Base-by-base conservation (phyloP, 805 yeast species). In the Komagataella kurtzmanii region DNA sequence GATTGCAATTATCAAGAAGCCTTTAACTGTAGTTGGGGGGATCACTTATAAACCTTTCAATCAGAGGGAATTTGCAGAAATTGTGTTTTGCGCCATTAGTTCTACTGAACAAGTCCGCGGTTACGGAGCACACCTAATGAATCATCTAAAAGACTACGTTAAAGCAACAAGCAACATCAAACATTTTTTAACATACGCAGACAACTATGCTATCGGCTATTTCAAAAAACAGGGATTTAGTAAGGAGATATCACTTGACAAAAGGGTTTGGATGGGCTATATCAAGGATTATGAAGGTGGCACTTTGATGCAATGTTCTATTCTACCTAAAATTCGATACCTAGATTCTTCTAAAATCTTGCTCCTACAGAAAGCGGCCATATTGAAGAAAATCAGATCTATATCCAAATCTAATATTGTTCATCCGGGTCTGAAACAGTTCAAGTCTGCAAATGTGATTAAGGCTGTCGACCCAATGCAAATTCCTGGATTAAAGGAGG, bases 221-320 rank as follows among this genome's bases (percentile, higher is more conserved):
- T 93, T 93, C 75, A 91, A 91, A 61, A 93, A 93, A 62, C 99
- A 93, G 68, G 99, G 99, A 1, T 93, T 93, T 67, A 90, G 97
- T 17, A 93, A 93, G 65, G 97, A 91, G 54, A 86, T 93, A 44
- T 77, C 96, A 6, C 74, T 93, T 52, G 93, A 91, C 44, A 85
- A 83, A 56, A 78, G 80, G 50, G 75, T 83, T 40, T 93, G 99
- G 99, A 88, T 88, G 93, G 99, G 99, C 2, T 93, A 93, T 66
- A 93, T 93, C 62, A 93, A 93, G 66, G 99, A 93, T 71, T 93
- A 93, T 67, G 99, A 93, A 69, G 99, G 99, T 23, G 99, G 98
- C 59, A 93, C 99, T 0, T 71, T 93, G 54, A 91, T 93, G 97
- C 98, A 93, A 69, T 93, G 99, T 64, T 70, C 91, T 0, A 90